A percentile compares a stretch with the other conserved stretches of the same genome.
Conservation (phyloP, 2,329 filamentous ascomycete species). For the Arthrobotrys musiformis region DNA sequence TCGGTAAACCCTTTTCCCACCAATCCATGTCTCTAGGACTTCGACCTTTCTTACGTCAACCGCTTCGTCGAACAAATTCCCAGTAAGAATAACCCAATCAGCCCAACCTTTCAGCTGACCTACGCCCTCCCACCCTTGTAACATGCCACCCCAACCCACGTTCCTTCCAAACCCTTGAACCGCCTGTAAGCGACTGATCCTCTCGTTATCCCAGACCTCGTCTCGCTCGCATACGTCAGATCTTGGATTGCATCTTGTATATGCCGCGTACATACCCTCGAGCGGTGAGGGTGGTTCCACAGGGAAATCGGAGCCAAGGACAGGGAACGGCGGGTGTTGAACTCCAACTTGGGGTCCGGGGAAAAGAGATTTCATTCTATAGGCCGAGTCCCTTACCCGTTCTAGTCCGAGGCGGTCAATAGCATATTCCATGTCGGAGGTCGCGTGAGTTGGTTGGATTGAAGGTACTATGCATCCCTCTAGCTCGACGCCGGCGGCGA, state of each 20-base stretch:
- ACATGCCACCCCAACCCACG: slow-evolving; percentile 70
- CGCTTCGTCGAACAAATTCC: slow-evolving; percentile 56
- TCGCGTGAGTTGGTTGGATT: slow-evolving; percentile 78
- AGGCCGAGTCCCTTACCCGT: slow-evolving; percentile 70
- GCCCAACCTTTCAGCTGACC: slow-evolving; percentile 72
- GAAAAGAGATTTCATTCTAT: slow-evolving; percentile 74
- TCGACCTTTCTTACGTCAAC: slow-evolving; percentile 68
- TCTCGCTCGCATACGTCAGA: slow-evolving; percentile 59
- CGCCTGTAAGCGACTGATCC: slow-evolving; percentile 70
- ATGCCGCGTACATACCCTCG: slow-evolving; percentile 75
- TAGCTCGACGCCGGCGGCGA: slow-evolving; percentile 56
- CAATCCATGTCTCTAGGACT: slow-evolving; percentile 77
- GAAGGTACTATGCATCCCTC: slow-evolving; percentile 73
- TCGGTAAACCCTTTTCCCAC: slow-evolving; percentile 65
- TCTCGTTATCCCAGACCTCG: slow-evolving; percentile 72
- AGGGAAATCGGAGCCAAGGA: slow-evolving; percentile 77
- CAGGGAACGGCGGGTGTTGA: slow-evolving; percentile 36
- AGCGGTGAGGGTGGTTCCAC: slow-evolving; percentile 76
- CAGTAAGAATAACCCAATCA: slow-evolving; percentile 77
- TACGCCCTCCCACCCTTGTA: slow-evolving; percentile 69
- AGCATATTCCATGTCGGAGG: slow-evolving; percentile 76
- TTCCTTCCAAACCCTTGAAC: slow-evolving; percentile 72
- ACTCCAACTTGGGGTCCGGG: slow-evolving; percentile 60
- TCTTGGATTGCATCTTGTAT: slow-evolving; percentile 71
- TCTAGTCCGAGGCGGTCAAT: slow-evolving; percentile 69